Evolutionary conservation across 176 grass and related monocot genomes (phyloP).

Genomic region (Phragmites australis): DNA sequence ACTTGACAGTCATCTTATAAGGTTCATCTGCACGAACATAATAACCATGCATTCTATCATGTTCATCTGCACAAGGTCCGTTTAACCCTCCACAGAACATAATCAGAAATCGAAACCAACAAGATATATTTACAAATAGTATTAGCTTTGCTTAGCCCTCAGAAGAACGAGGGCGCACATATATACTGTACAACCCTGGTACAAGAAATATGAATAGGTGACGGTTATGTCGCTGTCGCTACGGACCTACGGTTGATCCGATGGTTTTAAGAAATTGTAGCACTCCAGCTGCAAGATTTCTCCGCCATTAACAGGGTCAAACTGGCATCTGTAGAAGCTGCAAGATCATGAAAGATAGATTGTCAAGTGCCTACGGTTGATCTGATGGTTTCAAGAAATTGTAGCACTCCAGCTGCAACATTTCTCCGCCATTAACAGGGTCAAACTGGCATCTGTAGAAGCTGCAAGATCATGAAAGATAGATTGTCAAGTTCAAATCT

Average conservation of each 20-base stretch:
- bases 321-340: conserved; percentile 97
- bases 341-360: background rate
- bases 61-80: conserved; percentile 30
- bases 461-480: conserved; percentile 37
- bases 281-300: conserved; percentile 95
- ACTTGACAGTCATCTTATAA: background rate
- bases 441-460: conserved; percentile 96
- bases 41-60: conserved; percentile 30
- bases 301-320: conserved; percentile 66
- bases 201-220: background rate
- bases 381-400: conserved; percentile 77
- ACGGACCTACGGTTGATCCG: conserved; percentile 45
- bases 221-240: conserved; percentile 4
- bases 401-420: conserved; percentile 90
- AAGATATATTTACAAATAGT: conserved; percentile 59
- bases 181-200: conserved; percentile 50
- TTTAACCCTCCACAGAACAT: conserved; percentile 31
- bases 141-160: conserved; percentile 34
- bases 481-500: background rate
- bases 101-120: conserved; percentile 13
- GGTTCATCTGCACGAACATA: conserved; percentile 37
- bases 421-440: conserved; percentile 72
- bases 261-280: conserved; percentile 83
- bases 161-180: background rate
- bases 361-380: too few relatives aligned